Evolutionary conservation across 371 early-diverging fungal species (phyloP).

Genomic region (Apophysomyces elegans): DNA sequence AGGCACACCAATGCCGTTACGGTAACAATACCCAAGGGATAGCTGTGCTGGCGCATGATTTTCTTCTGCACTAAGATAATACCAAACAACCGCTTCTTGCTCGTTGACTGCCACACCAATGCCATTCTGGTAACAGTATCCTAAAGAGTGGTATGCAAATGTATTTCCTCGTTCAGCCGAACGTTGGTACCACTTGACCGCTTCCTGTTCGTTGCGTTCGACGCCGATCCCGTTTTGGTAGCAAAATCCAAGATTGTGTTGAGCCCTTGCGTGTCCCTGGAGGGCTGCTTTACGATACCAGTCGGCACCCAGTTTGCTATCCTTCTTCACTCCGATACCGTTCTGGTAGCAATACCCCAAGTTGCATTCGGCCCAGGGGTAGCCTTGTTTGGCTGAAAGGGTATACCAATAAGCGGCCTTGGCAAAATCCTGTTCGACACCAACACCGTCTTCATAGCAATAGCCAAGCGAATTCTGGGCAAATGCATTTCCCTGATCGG

Average conservation of each 20-base stretch:
- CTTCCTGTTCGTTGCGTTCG: conserved; percentile 59
- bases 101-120: conserved; percentile 73
- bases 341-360: conserved; percentile 85
- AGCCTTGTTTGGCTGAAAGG: conserved; percentile 69
- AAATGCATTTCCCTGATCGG: conserved; percentile 77
- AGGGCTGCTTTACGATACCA: conserved; percentile 83
- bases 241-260: conserved; percentile 87
- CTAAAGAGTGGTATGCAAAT: conserved; percentile 84
- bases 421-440: conserved; percentile 56
- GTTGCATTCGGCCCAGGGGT: conserved; percentile 72
- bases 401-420: conserved; percentile 66
- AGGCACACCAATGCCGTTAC: conserved; percentile 74
- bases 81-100: conserved; percentile 71
- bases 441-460: conserved; percentile 82
- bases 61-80: conserved; percentile 65
- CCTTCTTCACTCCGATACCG: conserved; percentile 76
- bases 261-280: conserved; percentile 82
- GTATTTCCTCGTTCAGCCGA: conserved; percentile 82
- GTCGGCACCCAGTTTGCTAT: conserved; percentile 63
- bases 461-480: conserved; percentile 86
- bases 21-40: conserved; percentile 82
- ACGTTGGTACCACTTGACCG: conserved; percentile 72
- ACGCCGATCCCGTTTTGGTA: conserved; percentile 87
- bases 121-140: conserved; percentile 93
- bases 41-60: conserved; percentile 74